Base-by-base conservation (phyloP, 352 stramenopile genomes). In the Globisporangium heterothallicum region DNA sequence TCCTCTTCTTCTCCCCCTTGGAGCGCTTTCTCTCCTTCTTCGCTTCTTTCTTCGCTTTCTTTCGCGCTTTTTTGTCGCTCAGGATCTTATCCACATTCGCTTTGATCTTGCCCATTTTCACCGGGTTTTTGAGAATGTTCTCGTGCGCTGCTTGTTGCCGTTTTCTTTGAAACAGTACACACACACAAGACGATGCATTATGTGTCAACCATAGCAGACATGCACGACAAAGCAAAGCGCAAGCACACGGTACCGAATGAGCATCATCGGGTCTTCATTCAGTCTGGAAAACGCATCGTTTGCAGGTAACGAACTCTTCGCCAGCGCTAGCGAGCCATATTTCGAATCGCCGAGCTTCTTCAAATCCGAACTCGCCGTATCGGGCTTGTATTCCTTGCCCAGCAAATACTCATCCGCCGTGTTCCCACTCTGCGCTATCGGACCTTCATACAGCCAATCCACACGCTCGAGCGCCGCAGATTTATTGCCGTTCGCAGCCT, bases 361-460 rank as follows among this genome's bases (percentile, higher is more conserved):
- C 43, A 84, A 27, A 34, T 86, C 66, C 26, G 72, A 64, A 2
- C 74, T 63, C 0, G 60, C 66, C 8, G 72, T 62, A 27, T 81
- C 66, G 0, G 59, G 59, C 52, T 86, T 81, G 61, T 78, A 87
- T 51, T 92, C 83, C 59, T 98, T 98, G 4, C 95, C 94, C 35
- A 98, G 58, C 44, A 98, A 66, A 66, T 95, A 98, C 14, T 97
- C 88, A 52, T 98, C 92, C 58, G 70, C 65, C 16, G 71, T 88
- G 50, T 76, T 80, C 35, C 81, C 69, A 36, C 59, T 62, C 52
- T 72, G 71, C 24, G 79, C 83, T 58, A 89, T 92, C n/a, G 89
- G 87, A 0, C 84, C 91, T 68, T 98, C 88, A 60, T 98, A 99
- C 91, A 99, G 98, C 94, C 94, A 99, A 63, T 98, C 86, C 5